Base-by-base conservation (phyloP, 768 basidiomycete species). In the Amanita thiersii region DNA sequence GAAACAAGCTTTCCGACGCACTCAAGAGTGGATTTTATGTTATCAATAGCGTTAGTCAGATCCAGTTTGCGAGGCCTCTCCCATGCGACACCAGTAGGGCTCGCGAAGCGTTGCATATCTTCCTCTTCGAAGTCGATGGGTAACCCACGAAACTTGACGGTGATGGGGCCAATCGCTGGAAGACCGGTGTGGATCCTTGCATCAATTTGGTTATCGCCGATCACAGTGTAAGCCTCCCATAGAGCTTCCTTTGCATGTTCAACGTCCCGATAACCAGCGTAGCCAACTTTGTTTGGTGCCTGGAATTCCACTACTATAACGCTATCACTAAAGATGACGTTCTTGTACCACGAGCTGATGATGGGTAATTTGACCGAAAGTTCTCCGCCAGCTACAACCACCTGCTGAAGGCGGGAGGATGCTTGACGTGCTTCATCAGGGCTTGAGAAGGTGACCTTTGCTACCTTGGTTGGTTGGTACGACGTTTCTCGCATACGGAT, bases 221-320 rank as follows among this genome's bases (percentile, higher is more conserved):
- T 54, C 1, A 62, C 59, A 1, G 49, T 59, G 11, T 64, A 59
- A 0, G 75, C 62, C 0, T 59, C 56, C 7, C 61, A 56, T 4
- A 86, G 68, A 1, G 73, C 83, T 15, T 56, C 52, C 17, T 69
- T 56, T 0, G 86, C 85, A 6, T 65, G 61, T 32, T 62, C 59
- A 39, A 62, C 48, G 1, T 65, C 70, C 0, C 61, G 53, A 49
- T 82, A 89, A 1, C 87, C 86, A 10, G 72, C 75, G 45, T 75
- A 89, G 0, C 72, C 82, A 1, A 63, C 62, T 30, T 66, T 68
- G 14, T 59, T 56, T 0, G 87, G 79, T 2, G 70, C 72, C 3
- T 76, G 72, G 73, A 81, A 84, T 11, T 65, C 56, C 23, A 89
- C 57, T 11, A 71, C 70, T 7, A 84, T 73, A 1, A 69, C 62